These are phyloP conservation scores for Mesostigma viride DNA, from an alignment of 139 green algal species.

Conservation along the genomic window DNA sequence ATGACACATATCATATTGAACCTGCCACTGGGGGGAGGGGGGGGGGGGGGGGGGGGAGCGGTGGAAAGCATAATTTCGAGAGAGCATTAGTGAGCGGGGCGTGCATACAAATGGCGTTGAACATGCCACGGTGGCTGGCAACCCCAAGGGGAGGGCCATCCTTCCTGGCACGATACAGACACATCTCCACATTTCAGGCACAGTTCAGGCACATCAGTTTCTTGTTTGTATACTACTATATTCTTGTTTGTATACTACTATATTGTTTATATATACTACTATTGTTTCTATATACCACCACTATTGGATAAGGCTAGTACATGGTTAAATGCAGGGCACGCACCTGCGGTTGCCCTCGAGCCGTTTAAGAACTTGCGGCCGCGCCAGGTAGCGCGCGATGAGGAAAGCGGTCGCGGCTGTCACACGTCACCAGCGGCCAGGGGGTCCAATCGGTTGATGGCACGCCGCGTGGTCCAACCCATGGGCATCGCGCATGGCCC, in stretches of 20 bases:
- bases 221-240: not conserved
- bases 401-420: constrained; percentile 75
- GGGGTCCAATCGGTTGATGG: too few species aligned
- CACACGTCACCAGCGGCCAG: too few species aligned
- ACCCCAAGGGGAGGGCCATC: too few species aligned
- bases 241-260: not conserved
- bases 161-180: too few species aligned
- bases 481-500: too few species aligned
- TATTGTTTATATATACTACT: not conserved
- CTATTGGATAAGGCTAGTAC: not conserved
- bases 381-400: constrained; percentile 75
- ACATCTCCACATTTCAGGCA: not conserved
- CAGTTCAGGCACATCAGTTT: not conserved
- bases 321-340: not conserved
- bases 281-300: not conserved
- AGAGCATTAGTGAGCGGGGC: not conserved
- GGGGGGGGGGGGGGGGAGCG: not conserved
- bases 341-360: constrained; percentile 37
- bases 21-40: not conserved
- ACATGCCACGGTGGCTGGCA: too few species aligned
- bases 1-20: not conserved
- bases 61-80: not conserved
- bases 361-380: constrained; percentile 61
- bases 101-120: not conserved
- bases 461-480: too few species aligned